phyloP scores from a whole-genome alignment of 2,329 filamentous ascomycete genomes.

The Alternaria novae-zelandiae region DNA sequence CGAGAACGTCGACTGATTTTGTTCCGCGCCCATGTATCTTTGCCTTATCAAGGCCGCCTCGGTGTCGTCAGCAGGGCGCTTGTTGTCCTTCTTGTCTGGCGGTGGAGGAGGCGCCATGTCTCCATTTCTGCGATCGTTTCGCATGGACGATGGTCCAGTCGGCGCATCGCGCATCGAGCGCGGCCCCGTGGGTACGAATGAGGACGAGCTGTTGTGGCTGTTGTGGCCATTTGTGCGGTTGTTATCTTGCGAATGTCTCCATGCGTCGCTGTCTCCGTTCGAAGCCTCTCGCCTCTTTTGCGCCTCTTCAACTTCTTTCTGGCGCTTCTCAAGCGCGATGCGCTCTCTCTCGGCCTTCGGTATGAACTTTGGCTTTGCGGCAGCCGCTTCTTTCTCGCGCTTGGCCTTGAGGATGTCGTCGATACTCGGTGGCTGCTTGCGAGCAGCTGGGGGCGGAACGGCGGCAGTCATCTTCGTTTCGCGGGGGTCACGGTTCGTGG shows the following conservation, averaged over 20 bases:
- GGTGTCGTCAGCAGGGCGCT: constrained; percentile 61
- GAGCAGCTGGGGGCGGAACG: constrained; percentile 41
- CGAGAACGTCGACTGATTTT: constrained; percentile 86
- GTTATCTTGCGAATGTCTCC: constrained; percentile 10
- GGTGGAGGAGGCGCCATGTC: constrained; percentile 62
- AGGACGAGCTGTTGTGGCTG: constrained; percentile 10
- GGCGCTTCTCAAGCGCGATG: constrained; percentile 77
- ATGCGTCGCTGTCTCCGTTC: constrained; percentile 4
- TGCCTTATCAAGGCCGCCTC: constrained; percentile 78
- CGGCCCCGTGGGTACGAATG: constrained; percentile 72
- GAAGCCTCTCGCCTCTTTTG: constrained; percentile 59
- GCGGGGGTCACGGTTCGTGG: neutral
- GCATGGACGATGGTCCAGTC: constrained; percentile 75
- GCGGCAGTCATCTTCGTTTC: constrained; percentile 2
- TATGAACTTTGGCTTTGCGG: constrained; percentile 86
- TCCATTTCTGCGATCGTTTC: constrained; percentile 46
- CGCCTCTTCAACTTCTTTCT: constrained; percentile 70
- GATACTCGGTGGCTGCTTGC: constrained; percentile 71
- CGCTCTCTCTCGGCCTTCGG: constrained; percentile 83
- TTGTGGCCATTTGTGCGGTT: constrained; percentile 17
- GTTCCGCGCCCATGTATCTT: constrained; percentile 89
- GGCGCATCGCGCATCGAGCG: constrained; percentile 68
- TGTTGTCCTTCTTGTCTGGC: constrained; percentile 43
- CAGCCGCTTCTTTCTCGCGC: constrained; percentile 82
- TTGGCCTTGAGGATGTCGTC: constrained; percentile 87